Evolutionary conservation across 108 stramenopile species (phyloP).

Genomic region (Nannochloropsis salina): DNA sequence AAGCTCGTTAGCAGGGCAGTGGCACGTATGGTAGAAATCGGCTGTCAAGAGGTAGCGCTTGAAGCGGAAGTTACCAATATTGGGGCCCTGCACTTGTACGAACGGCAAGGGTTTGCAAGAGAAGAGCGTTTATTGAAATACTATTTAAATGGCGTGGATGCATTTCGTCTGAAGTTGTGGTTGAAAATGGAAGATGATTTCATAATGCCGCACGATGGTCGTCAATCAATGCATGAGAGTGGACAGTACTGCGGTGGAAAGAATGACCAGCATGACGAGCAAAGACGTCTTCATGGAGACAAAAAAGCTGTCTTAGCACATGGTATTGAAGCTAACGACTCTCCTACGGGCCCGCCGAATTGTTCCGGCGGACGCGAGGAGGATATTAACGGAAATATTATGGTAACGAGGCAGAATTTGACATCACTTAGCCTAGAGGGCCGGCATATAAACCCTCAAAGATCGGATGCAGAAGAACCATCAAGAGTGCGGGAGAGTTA

Average conservation of each 20-base stretch:
- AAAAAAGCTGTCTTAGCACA: constrained; percentile 22
- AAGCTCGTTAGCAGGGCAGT: constrained; percentile 50
- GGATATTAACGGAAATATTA: background rate
- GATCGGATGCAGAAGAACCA: background rate
- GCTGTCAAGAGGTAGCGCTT: constrained; percentile 57
- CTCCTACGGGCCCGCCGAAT: constrained; percentile 17
- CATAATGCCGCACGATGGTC: too few species aligned
- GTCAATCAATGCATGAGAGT: too few species aligned
- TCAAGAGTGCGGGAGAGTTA: background rate
- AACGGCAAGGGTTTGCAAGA: constrained; percentile 59
- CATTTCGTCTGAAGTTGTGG: constrained; percentile 60
- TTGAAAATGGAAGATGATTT: background rate
- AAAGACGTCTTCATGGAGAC: constrained; percentile 13
- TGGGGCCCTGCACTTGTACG: constrained; percentile 56
- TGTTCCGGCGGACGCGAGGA: constrained; percentile 22
- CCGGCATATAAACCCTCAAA: too few species aligned
- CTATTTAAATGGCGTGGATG: constrained; percentile 62
- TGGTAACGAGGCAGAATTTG: background rate
- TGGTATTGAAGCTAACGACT: constrained; percentile 21
- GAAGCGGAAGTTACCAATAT: constrained; percentile 59
- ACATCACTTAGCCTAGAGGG: too few species aligned
- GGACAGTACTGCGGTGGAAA: constrained; percentile 1
- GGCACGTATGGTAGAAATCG: constrained; percentile 51
- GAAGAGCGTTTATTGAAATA: constrained; percentile 58
- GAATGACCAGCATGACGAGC: background rate